Evolutionary conservation across 2,329 filamentous ascomycete genomes (phyloP), one percentile per base, ranked within the genome.

Genomic region (Ophiostoma angusticollis): DNA sequence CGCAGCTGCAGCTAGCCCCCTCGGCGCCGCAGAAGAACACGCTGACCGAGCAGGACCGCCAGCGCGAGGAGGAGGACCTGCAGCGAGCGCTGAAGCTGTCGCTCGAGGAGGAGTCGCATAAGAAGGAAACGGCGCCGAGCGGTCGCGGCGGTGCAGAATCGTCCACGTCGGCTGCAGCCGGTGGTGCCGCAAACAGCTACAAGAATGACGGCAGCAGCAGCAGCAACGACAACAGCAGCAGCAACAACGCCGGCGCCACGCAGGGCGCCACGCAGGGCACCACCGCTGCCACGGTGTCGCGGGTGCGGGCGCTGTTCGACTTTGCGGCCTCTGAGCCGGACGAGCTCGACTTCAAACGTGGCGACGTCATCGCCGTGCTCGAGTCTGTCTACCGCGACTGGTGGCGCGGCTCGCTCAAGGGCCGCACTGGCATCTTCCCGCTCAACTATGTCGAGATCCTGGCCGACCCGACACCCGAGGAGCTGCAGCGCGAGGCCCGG

Each of bases 331-430:
- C 87, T 0, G 91, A 98, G 58, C 77, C 86, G 0, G 91, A 89
- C 34, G 91, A 98, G 63, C 68, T 98, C 45, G 86, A 93, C 50
- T 98, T 98, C 59, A 82, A 87, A 50, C 94, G 93, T 63, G 89
- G 91, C 21, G 91, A 98, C 56, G 81, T 96, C 29, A 98, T 98
- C 58, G 89, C 91, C 1, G 91, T 98, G 13, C 69, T 98, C 29
- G 91, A 96, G 60, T 95, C 87, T 2, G 91, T 96, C 2, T 98
- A 93, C 65, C 98, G 96, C 61, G 91, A 98, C 59, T 98, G 91
- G 91, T 98, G 91, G 91, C 89, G 93, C 51, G 91, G 91, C 1
- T 93, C 87, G 30, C 65, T 98, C 43, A 78, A 87, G 55, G 91
- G 91, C 16, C 85, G 95, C 59, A 95, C 86, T 6, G 91, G 91